Base-by-base conservation (phyloP, 805 yeast species). In the Teunomyces barrocoloradensis region DNA sequence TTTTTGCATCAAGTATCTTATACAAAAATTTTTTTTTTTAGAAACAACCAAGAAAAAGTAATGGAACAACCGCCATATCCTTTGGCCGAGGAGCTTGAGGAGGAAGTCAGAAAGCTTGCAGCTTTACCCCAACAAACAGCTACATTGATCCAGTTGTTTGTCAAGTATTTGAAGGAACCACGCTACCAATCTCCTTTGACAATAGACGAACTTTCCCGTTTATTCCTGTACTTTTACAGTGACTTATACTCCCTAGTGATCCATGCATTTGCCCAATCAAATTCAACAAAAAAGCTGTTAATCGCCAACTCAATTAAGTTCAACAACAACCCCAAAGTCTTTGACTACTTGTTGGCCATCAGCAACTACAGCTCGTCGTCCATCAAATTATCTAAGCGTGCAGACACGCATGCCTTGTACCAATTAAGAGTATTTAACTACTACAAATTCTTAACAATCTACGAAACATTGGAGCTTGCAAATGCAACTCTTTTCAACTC, bases 261-360 rank as follows among this genome's bases (percentile, higher is more conserved):
- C 45, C 53, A 63, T 41, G 51, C 65, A 7, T 71, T 63, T 49
- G 68, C 75, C 20, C 73, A 64, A 48, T 68, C 70, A 47, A 72
- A 71, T 52, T 54, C 66, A 38, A 63, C 63, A 30, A 73, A 73
- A 54, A 69, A 73, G 44, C 71, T 52, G 53, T 63, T 73, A 21
- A 66, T 73, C 13, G 55, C 65, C 21, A 50, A 49, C 33, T 68
- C 69, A 7, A 45, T 53, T 9, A 52, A 57, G 35, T 69, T 73
- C 54, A 59, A 54, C 36, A 50, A 51, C 7, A 55, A 68, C 43
- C 70, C 71, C 3, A 51, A 57, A 35, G 46, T 56, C 2, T 73
- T 64, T 51, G 77, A 73, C 52, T 73, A 73, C 52, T 54, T 73
- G 44, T 55, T 69, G 34, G 76, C 77, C 28, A 72, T 73, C 13